Base-by-base conservation (phyloP, 208 protist genomes). In the Trypanosoma lewisi region DNA sequence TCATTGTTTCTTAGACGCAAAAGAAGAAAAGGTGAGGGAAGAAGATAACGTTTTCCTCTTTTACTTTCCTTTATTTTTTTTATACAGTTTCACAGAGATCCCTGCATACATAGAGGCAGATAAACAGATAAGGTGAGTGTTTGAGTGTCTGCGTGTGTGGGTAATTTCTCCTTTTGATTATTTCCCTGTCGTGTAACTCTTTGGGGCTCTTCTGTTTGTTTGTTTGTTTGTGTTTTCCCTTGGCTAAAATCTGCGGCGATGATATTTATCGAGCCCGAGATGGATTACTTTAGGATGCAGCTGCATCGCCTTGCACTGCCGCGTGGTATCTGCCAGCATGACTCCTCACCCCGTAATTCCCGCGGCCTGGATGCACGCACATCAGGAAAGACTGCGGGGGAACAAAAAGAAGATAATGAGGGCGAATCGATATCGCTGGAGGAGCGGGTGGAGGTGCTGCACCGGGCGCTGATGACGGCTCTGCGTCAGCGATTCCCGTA, bases 241-340 rank as follows among this genome's bases (percentile, higher is more conserved):
- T n/a, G n/a, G 36, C 36, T 41, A 41, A 16, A 16, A 41, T 41
- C 36, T 41, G 9, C 14, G 9, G 19, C 21, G 44, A 91, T 91
- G 84, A 16, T 91, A 12, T 87, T 82, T 51, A 27, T 81, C 8
- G 84, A 91, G 50, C 80, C 84, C 6, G 84, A 91, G 17, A 70
- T 91, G 9, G 80, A 87, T 57, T 87, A 67, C 66, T 82, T 91
- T 48, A 74, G 69, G 45, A 64, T 91, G 39, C 69, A 71, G n/a
- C 62, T 91, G 45, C 63, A 65, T 21, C 54, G 72, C 23, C 25
- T 91, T 21, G 63, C 70, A 14, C 47, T 91, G 6, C 81, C 84
- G 11, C 34, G 9, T 21, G 57, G 42, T 14, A 60, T 91, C 5
- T 63, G 65, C 45, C 28, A 49, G 5, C 45, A 19, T 12, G 47